Conservation (phyloP, 257 asterid species). For the Nicotiana otophora region DNA sequence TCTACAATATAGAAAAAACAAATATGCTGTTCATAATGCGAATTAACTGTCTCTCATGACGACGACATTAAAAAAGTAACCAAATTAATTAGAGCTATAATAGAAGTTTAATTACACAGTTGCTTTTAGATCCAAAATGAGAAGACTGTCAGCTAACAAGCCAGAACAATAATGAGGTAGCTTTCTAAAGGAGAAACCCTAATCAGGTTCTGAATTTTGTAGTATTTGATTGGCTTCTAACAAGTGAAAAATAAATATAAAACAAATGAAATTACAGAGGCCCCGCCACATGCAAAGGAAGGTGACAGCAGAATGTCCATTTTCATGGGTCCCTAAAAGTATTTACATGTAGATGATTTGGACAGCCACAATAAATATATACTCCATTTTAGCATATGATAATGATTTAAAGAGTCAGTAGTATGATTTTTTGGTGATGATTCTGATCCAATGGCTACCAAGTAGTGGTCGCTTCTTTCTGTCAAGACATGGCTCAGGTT, state of each 20-base stretch:
- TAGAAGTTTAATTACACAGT: background rate
- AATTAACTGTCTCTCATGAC: background rate
- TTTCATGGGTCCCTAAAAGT: background rate
- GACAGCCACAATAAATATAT: conserved; percentile 1
- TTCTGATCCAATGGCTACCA: background rate
- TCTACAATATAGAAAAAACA: background rate
- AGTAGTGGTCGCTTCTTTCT: conserved; percentile 4
- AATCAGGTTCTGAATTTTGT: background rate
- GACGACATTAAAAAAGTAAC: background rate
- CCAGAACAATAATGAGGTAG: background rate
- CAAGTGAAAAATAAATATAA: background rate
- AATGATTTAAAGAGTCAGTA: background rate
- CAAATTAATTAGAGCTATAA: background rate
- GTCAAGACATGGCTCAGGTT: background rate
- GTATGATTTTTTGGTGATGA: background rate
- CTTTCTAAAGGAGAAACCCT: conserved; percentile 1
- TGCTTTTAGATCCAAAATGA: background rate
- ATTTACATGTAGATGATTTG: background rate
- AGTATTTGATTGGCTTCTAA: background rate
- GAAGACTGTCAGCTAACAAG: background rate
- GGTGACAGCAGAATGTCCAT: conserved; percentile 9
- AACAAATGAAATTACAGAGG: background rate
- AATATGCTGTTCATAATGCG: background rate
- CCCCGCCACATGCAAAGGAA: conserved; percentile 10
- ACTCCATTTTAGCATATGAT: background rate